phyloP scores from a whole-genome alignment of 2,329 filamentous ascomycete species.

The Atkinsonella texensis region DNA sequence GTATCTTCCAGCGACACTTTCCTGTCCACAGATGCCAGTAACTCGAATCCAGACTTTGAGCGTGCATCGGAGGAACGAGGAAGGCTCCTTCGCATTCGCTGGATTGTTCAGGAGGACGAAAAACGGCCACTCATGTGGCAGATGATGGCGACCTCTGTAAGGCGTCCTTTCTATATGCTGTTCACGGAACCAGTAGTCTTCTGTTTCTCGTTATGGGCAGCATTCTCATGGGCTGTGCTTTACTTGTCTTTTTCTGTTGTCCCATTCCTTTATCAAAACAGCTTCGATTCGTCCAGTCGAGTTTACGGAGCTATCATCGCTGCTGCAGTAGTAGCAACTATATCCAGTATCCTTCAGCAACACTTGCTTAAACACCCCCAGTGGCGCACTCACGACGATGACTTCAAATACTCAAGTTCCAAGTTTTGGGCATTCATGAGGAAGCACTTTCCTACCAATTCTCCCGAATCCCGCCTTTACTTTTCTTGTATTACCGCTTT shows the following conservation, averaged over 20 bases:
- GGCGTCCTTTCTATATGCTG: constrained; percentile 66
- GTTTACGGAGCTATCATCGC: constrained; percentile 64
- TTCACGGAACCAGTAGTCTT: constrained; percentile 69
- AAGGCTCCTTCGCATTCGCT: constrained; percentile 47
- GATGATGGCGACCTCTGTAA: constrained; percentile 64
- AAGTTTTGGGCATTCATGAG: constrained; percentile 34
- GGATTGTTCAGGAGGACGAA: constrained; percentile 70
- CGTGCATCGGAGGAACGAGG: background rate
- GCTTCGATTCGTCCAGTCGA: constrained; percentile 55
- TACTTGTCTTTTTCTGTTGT: constrained; percentile 77
- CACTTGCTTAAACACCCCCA: constrained; percentile 39
- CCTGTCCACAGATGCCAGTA: background rate
- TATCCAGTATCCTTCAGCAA: constrained; percentile 62
- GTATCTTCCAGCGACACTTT: constrained; percentile 9
- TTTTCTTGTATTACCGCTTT: constrained; percentile 67
- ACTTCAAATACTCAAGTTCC: constrained; percentile 14
- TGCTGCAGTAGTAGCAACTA: constrained; percentile 52
- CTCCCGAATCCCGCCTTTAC: constrained; percentile 70
- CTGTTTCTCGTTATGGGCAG: constrained; percentile 80
- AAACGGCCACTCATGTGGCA: constrained; percentile 53
- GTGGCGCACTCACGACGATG: constrained; percentile 16
- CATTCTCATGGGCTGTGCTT: constrained; percentile 80
- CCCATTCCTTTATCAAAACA: constrained; percentile 58
- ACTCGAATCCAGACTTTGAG: background rate
- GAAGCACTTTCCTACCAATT: constrained; percentile 33